Conservation (phyloP, 345 rosid genomes). For the Rhizophora mangle region DNA sequence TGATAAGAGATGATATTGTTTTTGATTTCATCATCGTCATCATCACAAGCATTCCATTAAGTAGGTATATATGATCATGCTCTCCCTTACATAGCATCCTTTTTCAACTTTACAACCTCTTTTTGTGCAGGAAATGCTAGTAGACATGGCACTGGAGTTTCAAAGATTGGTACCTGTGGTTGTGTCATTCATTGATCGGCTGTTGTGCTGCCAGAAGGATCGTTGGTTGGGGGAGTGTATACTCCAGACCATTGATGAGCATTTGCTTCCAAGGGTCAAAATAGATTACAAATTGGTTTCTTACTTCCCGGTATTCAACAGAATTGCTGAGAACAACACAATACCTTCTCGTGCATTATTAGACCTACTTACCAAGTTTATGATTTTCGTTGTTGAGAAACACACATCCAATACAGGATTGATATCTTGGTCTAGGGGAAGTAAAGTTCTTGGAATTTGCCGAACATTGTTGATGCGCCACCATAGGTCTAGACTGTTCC, state of each 20-base stretch:
- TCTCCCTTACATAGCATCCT: neutral
- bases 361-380: slow-evolving; percentile 60
- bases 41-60: no score
- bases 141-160: slow-evolving; percentile 61
- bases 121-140: slow-evolving; percentile 64
- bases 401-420: slow-evolving; percentile 61
- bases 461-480: slow-evolving; percentile 86
- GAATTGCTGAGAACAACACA: slow-evolving; percentile 66
- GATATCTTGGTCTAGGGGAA: slow-evolving; percentile 86
- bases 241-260: slow-evolving; percentile 71
- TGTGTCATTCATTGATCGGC: slow-evolving; percentile 63
- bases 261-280: slow-evolving; percentile 58
- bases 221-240: slow-evolving; percentile 71
- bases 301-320: slow-evolving; percentile 70
- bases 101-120: slow-evolving; percentile 15
- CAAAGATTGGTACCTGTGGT: slow-evolving; percentile 69
- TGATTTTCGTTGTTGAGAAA: slow-evolving; percentile 59
- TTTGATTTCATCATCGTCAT: no score
- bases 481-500: slow-evolving; percentile 79
- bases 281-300: slow-evolving; percentile 54
- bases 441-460: slow-evolving; percentile 85
- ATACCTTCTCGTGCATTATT: slow-evolving; percentile 72
- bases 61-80: neutral
- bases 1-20: no score
- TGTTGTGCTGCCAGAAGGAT: slow-evolving; percentile 71